Conservation (phyloP, 1,284 basidiomycete genomes). For the Fistulina hepatica region DNA sequence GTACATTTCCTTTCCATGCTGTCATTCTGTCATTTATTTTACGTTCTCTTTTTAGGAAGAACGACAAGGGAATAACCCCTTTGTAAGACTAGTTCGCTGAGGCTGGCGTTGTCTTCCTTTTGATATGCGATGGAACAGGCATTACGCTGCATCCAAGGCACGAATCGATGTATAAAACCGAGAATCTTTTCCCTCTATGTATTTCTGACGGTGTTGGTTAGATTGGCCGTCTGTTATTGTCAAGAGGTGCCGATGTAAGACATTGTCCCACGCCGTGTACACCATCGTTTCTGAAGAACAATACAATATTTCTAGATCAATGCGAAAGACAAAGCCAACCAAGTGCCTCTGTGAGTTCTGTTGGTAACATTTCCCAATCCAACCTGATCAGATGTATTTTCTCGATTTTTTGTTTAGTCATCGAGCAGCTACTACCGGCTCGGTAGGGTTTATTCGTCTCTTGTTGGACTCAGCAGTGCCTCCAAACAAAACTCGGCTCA, state of each 20-base stretch:
- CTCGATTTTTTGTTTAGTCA: slow-evolving; percentile 43
- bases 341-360: slow-evolving; percentile 67
- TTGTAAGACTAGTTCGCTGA: too few relatives aligned
- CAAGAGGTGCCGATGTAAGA: slow-evolving; percentile 78
- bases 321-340: slow-evolving; percentile 82
- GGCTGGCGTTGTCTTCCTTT: too few relatives aligned
- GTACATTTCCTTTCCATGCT: slow-evolving; percentile 17
- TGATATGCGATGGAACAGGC: slow-evolving; percentile 38
- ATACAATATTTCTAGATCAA: slow-evolving; percentile 65
- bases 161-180: slow-evolving; percentile 60
- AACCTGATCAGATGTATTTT: slow-evolving; percentile 14
- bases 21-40: slow-evolving; percentile 10
- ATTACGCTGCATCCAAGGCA: slow-evolving; percentile 92
- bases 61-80: slow-evolving; percentile 80
- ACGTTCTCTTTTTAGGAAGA: slow-evolving; percentile 35
- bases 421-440: slow-evolving; percentile 90
- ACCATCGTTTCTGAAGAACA: too few relatives aligned
- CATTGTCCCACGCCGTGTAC: too few relatives aligned
- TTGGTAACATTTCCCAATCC: slow-evolving; percentile 15
- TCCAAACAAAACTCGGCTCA: slow-evolving; percentile 71
- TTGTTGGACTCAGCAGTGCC: slow-evolving; percentile 68
- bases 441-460: slow-evolving; percentile 74
- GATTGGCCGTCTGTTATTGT: slow-evolving; percentile 81
- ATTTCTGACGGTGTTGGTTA: slow-evolving; percentile 29
- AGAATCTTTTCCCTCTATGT: slow-evolving; percentile 16